Evolutionary conservation across 73 alveolate genomes (phyloP), one percentile per base, ranked within the genome.

Genomic region (Paramecium sonneborni): DNA sequence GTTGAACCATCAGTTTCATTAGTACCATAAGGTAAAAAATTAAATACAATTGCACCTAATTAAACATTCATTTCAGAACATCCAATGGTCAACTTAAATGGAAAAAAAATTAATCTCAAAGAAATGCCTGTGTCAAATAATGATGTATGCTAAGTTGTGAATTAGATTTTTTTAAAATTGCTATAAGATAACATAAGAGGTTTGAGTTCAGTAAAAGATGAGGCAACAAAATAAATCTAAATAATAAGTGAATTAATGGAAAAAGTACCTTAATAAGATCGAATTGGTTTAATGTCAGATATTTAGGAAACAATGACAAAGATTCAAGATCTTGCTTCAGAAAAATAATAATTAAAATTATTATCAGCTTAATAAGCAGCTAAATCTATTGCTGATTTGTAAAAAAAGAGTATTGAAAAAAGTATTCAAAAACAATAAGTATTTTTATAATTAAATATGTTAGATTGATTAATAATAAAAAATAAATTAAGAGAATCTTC

Each of bases 301-400:
- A 62, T 62, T 8, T 18, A 62, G 0, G 84, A 62, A 32, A 62
- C 84, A 12, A 62, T 72, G 2, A 1, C 5, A 34, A 72, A 35
- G 24, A 72, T 72, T 72, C 12, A 72, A 37, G 32, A 8, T 35
- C 35, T 72, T 72, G 58, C 86, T 5, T 20, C 20, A 12, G 86
- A 62, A 11, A 15, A 15, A 5, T 38, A 35, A 35, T 35, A 30
- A 30, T 35, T 72, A 10, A 38, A 38, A 72, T 30, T 38, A 28
- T 18, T 72, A 41, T 35, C 55, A 14, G 58, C 86, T 23, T 32
- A 72, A 37, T 58, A 72, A 32, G 86, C 86, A 35, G 86, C 86
- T 1, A 2, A 62, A 32, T 62, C 86, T 34, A 32, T 72, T 72
- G 5, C 58, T 1, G 32, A 35, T 8, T 72, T 35, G 18, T 12